Evolutionary conservation across 768 basidiomycete species (phyloP), one percentile per base, ranked within the genome.

Genomic region (Nidularia sp.): DNA sequence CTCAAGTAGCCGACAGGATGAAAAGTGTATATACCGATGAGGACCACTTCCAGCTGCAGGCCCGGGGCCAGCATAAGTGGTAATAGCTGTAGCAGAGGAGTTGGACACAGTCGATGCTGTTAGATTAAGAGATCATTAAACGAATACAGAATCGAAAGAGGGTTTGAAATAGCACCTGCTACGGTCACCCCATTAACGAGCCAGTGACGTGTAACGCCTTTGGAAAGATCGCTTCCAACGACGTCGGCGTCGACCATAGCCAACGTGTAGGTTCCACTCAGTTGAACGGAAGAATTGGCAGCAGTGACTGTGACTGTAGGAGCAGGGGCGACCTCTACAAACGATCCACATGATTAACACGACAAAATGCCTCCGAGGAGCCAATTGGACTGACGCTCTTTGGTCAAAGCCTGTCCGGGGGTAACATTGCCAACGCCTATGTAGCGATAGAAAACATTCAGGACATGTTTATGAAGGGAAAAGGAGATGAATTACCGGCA

Each of bases 121-220:
- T 22, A 50, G 4, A 12, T 42, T n/a, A n/a, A n/a, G n/a, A n/a
- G n/a, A n/a, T n/a, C n/a, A n/a, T n/a, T n/a, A n/a, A n/a, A n/a
- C n/a, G n/a, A n/a, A n/a, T n/a, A n/a, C n/a, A n/a, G n/a, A n/a
- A n/a, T n/a, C n/a, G n/a, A n/a, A n/a, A n/a, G n/a, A n/a, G n/a
- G n/a, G n/a, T n/a, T n/a, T n/a, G n/a, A n/a, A n/a, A n/a, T n/a
- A n/a, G n/a, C 56, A 81, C 83, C 69, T 22, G 63, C 58, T 39
- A 86, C 53, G 3, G 72, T 73, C 13, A 80, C 88, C 22, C 77
- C 73, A 64, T 91, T 90, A 54, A 84, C 80, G 46, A 93, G 80
- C 90, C 89, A 93, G 71, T 92, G 91, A 50, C 87, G 79, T 47
- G 82, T 89, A 57, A 84, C 82, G 15, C 81, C 84, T 6, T 71